Percentiles rank a stretch among this genome's conserved stretches.
phyloP scores from a whole-genome alignment of 352 stramenopile species.

The Achlya hypogyna region DNA sequence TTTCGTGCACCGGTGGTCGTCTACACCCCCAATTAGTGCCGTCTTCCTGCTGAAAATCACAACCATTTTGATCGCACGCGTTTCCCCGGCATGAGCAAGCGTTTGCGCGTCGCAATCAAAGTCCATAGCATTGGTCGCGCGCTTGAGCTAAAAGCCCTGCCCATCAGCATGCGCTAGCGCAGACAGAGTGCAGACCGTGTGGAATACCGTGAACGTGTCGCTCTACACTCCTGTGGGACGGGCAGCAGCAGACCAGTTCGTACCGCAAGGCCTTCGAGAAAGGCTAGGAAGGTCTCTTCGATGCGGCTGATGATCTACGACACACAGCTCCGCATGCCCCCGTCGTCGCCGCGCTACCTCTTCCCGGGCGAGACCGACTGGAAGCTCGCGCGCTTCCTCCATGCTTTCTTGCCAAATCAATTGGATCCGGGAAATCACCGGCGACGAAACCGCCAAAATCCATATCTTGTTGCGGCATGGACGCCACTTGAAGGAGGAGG shows the following conservation, averaged over 20 bases:
- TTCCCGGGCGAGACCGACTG: background rate
- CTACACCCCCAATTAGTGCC: constrained; percentile 25
- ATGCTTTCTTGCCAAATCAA: too few relatives aligned
- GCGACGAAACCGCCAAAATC: too few relatives aligned
- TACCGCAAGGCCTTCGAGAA: constrained; percentile 46
- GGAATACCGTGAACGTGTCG: constrained; percentile 39
- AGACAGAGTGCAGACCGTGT: constrained; percentile 35
- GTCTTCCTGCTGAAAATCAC: background rate
- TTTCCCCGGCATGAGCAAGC: constrained; percentile 47
- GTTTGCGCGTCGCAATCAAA: constrained; percentile 49
- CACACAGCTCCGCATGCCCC: background rate
- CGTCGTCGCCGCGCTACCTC: background rate
- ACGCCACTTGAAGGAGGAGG: too few relatives aligned
- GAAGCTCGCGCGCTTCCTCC: too few relatives aligned
- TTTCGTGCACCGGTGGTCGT: constrained; percentile 55
- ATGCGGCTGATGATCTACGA: background rate
- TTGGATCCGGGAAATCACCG: too few relatives aligned
- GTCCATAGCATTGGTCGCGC: constrained; percentile 37
- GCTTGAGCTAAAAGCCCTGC: constrained; percentile 35
- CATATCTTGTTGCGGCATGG: too few relatives aligned
- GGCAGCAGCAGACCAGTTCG: constrained; percentile 5
- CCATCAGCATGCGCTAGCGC: background rate
- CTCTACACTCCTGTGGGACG: constrained; percentile 23
- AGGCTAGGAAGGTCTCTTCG: constrained; percentile 22
- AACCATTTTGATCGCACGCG: constrained; percentile 53